Conservation (phyloP, 164 flowering plant species). For the Echeveria elegans region DNA sequence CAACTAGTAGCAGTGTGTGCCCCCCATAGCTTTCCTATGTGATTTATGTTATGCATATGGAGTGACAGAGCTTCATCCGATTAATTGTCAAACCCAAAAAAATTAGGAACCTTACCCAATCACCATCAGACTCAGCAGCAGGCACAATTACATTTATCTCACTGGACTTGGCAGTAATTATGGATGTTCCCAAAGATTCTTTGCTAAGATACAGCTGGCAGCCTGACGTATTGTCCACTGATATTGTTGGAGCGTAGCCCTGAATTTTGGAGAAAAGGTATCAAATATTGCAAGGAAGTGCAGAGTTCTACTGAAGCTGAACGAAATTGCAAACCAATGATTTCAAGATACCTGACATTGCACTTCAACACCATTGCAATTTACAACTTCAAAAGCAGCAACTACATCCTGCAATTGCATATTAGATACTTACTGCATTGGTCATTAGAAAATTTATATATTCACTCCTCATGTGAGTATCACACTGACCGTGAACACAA, state of each 20-base stretch:
- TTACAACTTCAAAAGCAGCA: constrained; percentile 97
- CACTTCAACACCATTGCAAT: constrained; percentile 86
- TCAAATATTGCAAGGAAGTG: background rate
- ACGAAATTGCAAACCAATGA: background rate
- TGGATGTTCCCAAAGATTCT: constrained; percentile 67
- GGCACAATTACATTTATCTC: constrained; percentile 60
- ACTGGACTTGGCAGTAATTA: constrained; percentile 60
- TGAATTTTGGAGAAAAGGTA: constrained; percentile 11
- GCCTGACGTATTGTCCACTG: constrained; percentile 89
- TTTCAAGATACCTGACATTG: constrained; percentile 70
- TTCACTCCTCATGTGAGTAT: background rate
- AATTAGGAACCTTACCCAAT: constrained; percentile 58
- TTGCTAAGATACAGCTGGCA: constrained; percentile 88
- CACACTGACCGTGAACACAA: constrained; percentile 73
- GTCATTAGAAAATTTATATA: background rate
- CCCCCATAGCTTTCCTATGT: background rate
- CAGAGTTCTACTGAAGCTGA: background rate
- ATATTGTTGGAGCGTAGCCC: constrained; percentile 97
- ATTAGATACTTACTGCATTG: background rate
- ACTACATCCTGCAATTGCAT: constrained; percentile 67
- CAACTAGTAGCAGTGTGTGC: background rate
- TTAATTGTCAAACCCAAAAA: background rate
- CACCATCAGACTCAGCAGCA: constrained; percentile 55
- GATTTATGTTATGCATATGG: background rate
- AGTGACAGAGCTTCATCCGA: background rate